Conservation (phyloP, 1,284 basidiomycete species). For the Sparassis latifolia region DNA sequence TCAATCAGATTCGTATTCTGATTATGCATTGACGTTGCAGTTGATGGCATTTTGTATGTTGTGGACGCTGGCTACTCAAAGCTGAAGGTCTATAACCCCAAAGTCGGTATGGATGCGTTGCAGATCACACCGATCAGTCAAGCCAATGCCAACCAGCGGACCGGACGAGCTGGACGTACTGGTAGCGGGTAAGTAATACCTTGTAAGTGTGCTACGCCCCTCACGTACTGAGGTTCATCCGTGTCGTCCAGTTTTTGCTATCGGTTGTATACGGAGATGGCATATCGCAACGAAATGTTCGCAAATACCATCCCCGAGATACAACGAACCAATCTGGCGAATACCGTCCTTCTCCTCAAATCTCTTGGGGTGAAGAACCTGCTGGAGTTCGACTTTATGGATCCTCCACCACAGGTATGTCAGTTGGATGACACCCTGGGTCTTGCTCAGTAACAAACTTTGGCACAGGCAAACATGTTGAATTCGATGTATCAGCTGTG, state of each 20-base stretch:
- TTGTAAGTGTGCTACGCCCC: neutral
- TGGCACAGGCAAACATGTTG: conserved; percentile 76
- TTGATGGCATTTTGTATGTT: conserved; percentile 35
- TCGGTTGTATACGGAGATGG: conserved; percentile 95
- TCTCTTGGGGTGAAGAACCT: conserved; percentile 99
- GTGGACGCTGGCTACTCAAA: conserved; percentile 97
- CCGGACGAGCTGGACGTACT: conserved; percentile 94
- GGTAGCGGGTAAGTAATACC: conserved; percentile 71
- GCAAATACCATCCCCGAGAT: conserved; percentile 96
- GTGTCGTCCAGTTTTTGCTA: conserved; percentile 74
- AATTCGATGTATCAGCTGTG: conserved; percentile 99
- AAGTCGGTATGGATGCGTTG: conserved; percentile 98
- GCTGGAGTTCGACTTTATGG: conserved; percentile 99
- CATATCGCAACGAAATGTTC: conserved; percentile 97
- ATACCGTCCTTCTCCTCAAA: conserved; percentile 92
- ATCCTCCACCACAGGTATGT: conserved; percentile 88
- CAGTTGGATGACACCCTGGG: conserved; percentile 37
- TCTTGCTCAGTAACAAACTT: conserved; percentile 21
- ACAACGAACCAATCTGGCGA: conserved; percentile 90
- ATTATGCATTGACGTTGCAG: neutral
- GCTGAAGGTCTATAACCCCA: conserved; percentile 98
- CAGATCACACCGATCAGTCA: conserved; percentile 99
- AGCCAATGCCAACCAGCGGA: conserved; percentile 93
- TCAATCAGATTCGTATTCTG: neutral
- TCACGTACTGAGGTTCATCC: neutral